phyloP scores from a whole-genome alignment of 2,329 filamentous ascomycete genomes.

The Fusarium sp. region DNA sequence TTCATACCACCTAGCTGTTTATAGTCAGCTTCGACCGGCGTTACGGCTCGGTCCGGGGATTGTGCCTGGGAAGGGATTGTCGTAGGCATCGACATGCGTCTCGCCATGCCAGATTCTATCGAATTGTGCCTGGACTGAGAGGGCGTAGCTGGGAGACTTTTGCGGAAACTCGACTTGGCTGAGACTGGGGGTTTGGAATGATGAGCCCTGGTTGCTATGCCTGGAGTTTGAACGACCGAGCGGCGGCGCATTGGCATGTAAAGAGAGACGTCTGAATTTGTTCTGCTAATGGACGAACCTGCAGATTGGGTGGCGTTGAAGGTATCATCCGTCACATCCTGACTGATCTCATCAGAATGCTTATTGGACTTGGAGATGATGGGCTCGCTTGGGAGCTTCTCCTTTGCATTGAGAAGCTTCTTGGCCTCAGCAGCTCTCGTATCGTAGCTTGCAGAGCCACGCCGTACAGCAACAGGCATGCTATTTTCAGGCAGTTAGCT shows the following conservation, averaged over 20 bases:
- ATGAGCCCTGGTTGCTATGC: slow-evolving; percentile 57
- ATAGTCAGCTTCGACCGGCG: slow-evolving; percentile 65
- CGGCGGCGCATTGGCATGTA: slow-evolving; percentile 59
- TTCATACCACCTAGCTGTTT: slow-evolving; percentile 69
- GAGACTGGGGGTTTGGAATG: slow-evolving; percentile 33
- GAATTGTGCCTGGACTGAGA: slow-evolving; percentile 52
- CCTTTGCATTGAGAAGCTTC: slow-evolving; percentile 20
- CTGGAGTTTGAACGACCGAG: slow-evolving; percentile 59
- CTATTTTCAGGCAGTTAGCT: slow-evolving; percentile 32
- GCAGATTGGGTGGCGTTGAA: slow-evolving; percentile 31
- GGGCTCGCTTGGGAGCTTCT: slow-evolving; percentile 24
- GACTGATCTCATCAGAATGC: slow-evolving; percentile 19
- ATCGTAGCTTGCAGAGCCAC: slow-evolving; percentile 29
- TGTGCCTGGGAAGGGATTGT: slow-evolving; percentile 24
- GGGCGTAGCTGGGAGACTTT: slow-evolving; percentile 52
- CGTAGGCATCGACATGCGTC: slow-evolving; percentile 49
- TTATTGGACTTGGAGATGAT: slow-evolving; percentile 18
- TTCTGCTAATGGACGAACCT: slow-evolving; percentile 34
- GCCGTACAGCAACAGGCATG: slow-evolving; percentile 19
- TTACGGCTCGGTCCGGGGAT: slow-evolving; percentile 42
- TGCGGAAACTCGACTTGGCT: slow-evolving; percentile 48
- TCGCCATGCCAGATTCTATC: slow-evolving; percentile 48
- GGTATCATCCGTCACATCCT: slow-evolving; percentile 37
- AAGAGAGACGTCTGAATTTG: slow-evolving; percentile 59
- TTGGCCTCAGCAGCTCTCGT: slow-evolving; percentile 32